Evolutionary conservation across 768 basidiomycete species (phyloP).

Genomic region (Galerina sulciceps): DNA sequence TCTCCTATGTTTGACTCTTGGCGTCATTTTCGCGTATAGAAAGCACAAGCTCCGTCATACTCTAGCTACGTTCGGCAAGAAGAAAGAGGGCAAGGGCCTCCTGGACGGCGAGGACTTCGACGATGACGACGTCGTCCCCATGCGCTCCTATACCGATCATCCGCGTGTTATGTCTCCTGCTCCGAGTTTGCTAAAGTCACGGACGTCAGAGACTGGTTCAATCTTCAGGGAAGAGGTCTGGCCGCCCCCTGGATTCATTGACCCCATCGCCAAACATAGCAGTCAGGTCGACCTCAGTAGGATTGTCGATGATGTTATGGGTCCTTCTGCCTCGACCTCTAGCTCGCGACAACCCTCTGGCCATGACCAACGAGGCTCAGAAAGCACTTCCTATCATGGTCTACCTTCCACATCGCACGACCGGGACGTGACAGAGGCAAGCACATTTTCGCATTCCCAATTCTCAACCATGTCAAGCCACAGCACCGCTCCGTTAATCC

Average conservation of each 20-base stretch:
- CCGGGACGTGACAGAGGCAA: slow-evolving; percentile 11
- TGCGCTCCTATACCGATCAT: slow-evolving; percentile 9
- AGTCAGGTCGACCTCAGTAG: slow-evolving; percentile 38
- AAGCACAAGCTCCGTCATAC: slow-evolving; percentile 36
- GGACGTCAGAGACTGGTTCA: slow-evolving; percentile 47
- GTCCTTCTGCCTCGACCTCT: slow-evolving; percentile 26
- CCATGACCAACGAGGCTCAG: background rate
- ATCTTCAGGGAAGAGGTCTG: slow-evolving; percentile 53
- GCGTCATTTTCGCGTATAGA: slow-evolving; percentile 39
- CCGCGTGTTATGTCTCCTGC: slow-evolving; percentile 29
- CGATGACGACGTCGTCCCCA: slow-evolving; percentile 30
- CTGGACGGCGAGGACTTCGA: slow-evolving; percentile 41
- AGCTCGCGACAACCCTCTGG: background rate
- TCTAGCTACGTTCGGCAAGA: slow-evolving; percentile 28
- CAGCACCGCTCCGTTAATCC: background rate
- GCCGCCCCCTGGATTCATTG: slow-evolving; percentile 45
- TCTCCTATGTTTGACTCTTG: slow-evolving; percentile 38
- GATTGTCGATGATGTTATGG: slow-evolving; percentile 57
- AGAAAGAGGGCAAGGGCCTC: slow-evolving; percentile 29
- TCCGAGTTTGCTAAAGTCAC: slow-evolving; percentile 40
- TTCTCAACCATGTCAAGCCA: slow-evolving; percentile 5
- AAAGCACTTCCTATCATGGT: background rate
- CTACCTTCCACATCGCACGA: slow-evolving; percentile 7
- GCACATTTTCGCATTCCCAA: slow-evolving; percentile 3
- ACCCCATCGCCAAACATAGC: slow-evolving; percentile 38